Evolutionary conservation across 331 rosid species (phyloP), one percentile per base, ranked within the genome.

Genomic region (Acacia concinna): DNA sequence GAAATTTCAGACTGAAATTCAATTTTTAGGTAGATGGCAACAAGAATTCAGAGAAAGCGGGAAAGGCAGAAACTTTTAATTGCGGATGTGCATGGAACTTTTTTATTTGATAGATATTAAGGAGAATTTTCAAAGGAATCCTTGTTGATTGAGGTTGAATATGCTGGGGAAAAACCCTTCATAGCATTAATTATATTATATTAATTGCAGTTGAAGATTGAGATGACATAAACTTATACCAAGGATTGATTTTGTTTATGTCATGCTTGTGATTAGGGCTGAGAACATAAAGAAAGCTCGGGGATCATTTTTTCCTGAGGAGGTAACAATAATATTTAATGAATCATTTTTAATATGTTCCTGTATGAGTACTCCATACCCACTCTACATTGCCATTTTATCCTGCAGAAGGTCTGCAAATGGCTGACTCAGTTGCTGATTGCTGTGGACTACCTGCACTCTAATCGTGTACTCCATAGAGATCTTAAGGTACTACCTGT

Each of bases 401-500:
- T 80, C 34, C 49, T 81, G 68, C 91, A 95, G 99, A 95, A 89
- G 69, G 84, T 96, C 81, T 93, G 98, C 94, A 96, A 91, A 80
- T 96, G 99, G 99, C 82, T 96, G 71, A 84, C 98, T 81, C 99
- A 96, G 17, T 75, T 96, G 85, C 84, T 96, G 87, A 80, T 96
- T 51, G 99, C 99, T 66, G 87, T 96, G 82, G 99, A 96, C 85
- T 96, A 96, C 77, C 84, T 96, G 88, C 99, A 96, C 84, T 91
- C 94, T 30, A 90, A 93, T 82, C 99, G 99, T 57, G 98, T 91
- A 44, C 89, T 96, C 73, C 99, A 96, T 78, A 85, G 99, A 83
- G 99, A 96, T 88, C 97, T 96, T 41, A 93, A 96, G 98, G 99
- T 96, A 71, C 68, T 56, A 3, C 62, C 31, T 52, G 56, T 59